Evolutionary conservation across 768 basidiomycete genomes (phyloP), one percentile per base, ranked within the genome.

Genomic region (Agrocybe praecox): DNA sequence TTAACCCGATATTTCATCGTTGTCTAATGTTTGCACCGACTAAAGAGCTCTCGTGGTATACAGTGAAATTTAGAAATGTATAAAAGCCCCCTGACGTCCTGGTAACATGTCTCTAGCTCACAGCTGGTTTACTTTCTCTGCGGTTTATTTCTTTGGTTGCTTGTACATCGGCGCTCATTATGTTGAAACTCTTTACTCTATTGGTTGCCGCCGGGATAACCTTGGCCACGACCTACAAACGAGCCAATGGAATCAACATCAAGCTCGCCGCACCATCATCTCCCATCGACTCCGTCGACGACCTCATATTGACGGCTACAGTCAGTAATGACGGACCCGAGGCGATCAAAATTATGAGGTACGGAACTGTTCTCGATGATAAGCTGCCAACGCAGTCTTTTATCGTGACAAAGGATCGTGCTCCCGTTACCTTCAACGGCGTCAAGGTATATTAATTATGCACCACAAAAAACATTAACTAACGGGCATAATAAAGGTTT

Each of bases 341-440:
- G 54, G 63, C 66, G 46, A 67, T 78, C 60, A 79, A 74, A 65
- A 62, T 80, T 47, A 71, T 81, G 67, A 78, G 76, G 62, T 79
- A 76, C 59, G 75, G 69, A 17, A 80, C 79, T 17, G 73, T 80
- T 52, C 72, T 80, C 54, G 78, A 80, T 63, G 69, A 67, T 40
- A 64, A 72, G 26, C 63, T 75, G 18, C 76, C 77, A 6, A 78
- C 77, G 29, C 74, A 70, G 62, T 78, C 77, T 2, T 80, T 81
- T 65, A 65, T 62, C 6, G 72, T 80, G 56, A 76, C 69, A 45
- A 76, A 76, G 63, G 73, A 75, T 58, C 75, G 72, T 21, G 49
- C 64, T 18, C 64, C 62, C 2, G 77, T 78, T 40, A 49, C 68
- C 12, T 81, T 81, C 69, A 77, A 70, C 14, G 80, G 80, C 22